These are phyloP conservation scores for Linderina pennispora DNA, from an alignment of 192 early-diverging fungal species.

Conservation along the genomic window DNA sequence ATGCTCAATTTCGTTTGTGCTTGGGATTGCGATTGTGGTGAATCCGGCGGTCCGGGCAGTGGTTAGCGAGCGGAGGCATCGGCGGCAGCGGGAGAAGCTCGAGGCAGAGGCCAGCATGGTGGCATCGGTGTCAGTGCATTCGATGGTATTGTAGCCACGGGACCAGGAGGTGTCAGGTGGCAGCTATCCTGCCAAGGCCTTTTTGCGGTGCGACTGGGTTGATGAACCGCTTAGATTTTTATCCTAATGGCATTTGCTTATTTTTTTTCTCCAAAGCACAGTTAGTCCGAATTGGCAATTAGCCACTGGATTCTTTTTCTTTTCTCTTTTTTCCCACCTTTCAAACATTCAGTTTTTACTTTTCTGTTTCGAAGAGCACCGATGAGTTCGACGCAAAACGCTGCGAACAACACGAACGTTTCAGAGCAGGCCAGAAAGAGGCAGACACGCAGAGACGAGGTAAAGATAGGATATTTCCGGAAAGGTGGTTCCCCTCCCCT, in stretches of 20 bases:
- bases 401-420: conserved; percentile 9
- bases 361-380: conserved; percentile 6
- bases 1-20: conserved; percentile 20
- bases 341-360: no score
- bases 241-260: no score
- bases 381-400: conserved; percentile 39
- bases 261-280: no score
- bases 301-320: not conserved
- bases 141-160: not conserved
- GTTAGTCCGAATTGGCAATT: not conserved
- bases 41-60: not conserved
- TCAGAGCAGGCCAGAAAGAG: conserved; percentile 43
- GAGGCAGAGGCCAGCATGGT: not conserved
- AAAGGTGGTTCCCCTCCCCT: not conserved
- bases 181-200: not conserved
- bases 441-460: conserved; percentile 44
- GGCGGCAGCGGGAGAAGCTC: not conserved
- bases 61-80: not conserved
- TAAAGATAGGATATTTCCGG: conserved; percentile 8
- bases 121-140: not conserved
- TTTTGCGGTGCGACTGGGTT: not conserved
- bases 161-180: not conserved
- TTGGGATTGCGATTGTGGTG: not conserved
- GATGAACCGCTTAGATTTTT: not conserved
- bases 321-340: not conserved